Percentiles rank a stretch among this genome's conserved stretches.
Conservation (phyloP, 768 basidiomycete species). For the Sporobolomyces phaffii region DNA sequence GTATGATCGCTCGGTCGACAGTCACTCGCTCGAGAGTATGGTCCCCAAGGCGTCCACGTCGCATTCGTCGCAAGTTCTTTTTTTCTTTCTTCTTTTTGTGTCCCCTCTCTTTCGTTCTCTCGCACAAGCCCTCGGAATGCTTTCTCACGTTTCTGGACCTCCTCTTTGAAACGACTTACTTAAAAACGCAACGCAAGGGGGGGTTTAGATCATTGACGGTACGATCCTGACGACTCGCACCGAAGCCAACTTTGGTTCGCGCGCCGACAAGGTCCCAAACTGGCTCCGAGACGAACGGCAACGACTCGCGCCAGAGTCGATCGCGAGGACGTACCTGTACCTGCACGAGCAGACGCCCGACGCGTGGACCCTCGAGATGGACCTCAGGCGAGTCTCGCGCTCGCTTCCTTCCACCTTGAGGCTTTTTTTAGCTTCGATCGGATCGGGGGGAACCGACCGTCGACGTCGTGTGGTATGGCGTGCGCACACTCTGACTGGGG, state of each 20-base stretch:
- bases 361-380: constrained; percentile 35
- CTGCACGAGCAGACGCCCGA: constrained; percentile 18
- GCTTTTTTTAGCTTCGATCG: too few relatives aligned
- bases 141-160: too few relatives aligned
- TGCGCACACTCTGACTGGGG: too few relatives aligned
- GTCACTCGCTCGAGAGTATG: constrained; percentile 45
- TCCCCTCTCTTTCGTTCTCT: too few relatives aligned
- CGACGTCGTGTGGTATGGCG: too few relatives aligned
- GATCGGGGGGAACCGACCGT: too few relatives aligned
- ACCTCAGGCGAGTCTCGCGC: constrained; percentile 10
- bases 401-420: too few relatives aligned
- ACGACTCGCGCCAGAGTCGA: constrained; percentile 10
- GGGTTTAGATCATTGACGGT: constrained; percentile 38
- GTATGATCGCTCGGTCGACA: not conserved
- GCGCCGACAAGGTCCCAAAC: constrained; percentile 3
- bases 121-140: too few relatives aligned
- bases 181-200: too few relatives aligned
- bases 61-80: constrained; percentile 42
- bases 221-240: constrained; percentile 30
- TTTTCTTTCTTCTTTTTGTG: too few relatives aligned
- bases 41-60: constrained; percentile 45
- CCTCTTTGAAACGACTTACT: too few relatives aligned
- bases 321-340: constrained; percentile 30
- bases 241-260: not conserved
- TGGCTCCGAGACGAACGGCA: constrained; percentile 29